Percentiles rank a stretch among this genome's conserved stretches.
phyloP scores from a whole-genome alignment of 495 filamentous ascomycete species.

The Neurospora sp. region DNA sequence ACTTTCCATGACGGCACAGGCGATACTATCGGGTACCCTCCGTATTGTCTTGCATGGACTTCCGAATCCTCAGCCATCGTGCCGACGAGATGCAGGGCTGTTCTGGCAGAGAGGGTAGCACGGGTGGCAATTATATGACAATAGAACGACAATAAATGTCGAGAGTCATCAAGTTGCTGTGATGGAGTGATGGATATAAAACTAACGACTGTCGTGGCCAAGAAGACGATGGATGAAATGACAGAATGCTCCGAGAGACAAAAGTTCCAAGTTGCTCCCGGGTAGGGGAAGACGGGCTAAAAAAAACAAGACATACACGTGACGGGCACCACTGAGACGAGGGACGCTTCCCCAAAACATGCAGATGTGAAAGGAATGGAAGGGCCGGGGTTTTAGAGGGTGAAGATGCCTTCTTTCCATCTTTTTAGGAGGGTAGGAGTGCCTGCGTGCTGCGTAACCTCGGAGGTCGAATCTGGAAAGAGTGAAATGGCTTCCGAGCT shows the following conservation, averaged over 20 bases:
- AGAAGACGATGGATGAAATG: not conserved
- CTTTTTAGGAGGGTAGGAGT: not conserved
- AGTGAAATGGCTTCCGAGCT: not conserved
- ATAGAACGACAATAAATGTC: not conserved
- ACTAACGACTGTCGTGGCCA: not conserved
- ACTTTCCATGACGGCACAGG: not conserved
- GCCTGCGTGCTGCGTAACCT: not conserved
- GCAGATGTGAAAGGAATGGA: not conserved
- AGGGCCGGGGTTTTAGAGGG: not conserved
- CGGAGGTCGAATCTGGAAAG: not conserved
- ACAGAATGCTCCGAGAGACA: not conserved
- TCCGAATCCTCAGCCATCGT: not conserved
- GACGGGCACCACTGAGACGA: not conserved
- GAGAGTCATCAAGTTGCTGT: not conserved
- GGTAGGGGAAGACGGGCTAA: not conserved
- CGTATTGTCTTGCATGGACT: not conserved
- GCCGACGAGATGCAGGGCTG: not conserved
- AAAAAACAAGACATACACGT: not conserved
- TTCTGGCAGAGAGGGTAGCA: not conserved
- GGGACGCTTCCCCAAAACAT: not conserved
- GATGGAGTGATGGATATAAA: not conserved
- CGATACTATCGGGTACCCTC: not conserved
- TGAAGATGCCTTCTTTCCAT: not conserved
- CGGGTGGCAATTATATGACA: not conserved
- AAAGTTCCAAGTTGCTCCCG: not conserved